phyloP scores from a whole-genome alignment of 1,284 basidiomycete species.

The Fomitopsis schrenkii region DNA sequence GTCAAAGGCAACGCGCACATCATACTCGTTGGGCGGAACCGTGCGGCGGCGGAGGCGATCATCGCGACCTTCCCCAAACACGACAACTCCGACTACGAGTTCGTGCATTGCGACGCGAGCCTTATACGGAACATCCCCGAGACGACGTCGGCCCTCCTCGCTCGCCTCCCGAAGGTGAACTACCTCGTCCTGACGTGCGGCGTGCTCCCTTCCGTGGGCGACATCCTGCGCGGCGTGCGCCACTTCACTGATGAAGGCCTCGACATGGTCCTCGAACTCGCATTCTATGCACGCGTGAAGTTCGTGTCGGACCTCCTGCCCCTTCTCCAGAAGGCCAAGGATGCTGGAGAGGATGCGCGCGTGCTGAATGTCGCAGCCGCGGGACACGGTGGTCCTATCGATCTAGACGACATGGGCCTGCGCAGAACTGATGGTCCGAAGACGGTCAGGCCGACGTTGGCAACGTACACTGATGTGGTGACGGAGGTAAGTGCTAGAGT shows the following conservation, averaged over 20 bases:
- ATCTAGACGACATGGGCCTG: constrained; percentile 31
- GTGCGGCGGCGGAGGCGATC: constrained; percentile 30
- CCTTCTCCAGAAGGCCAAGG: constrained; percentile 18
- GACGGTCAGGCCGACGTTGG: constrained; percentile 18
- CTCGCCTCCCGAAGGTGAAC: constrained; percentile 29
- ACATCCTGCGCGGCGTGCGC: constrained; percentile 24
- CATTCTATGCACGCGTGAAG: constrained; percentile 28
- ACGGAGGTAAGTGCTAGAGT: constrained; percentile 25
- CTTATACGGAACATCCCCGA: constrained; percentile 30
- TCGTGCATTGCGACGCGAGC: constrained; percentile 33
- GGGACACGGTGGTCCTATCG: constrained; percentile 18
- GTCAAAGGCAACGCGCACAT: constrained; percentile 18
- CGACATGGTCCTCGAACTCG: constrained; percentile 21
- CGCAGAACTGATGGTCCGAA: constrained; percentile 25
- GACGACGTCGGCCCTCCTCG: constrained; percentile 21
- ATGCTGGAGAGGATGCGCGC: constrained; percentile 15
- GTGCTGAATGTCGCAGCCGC: constrained; percentile 20
- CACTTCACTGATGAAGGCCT: constrained; percentile 18
- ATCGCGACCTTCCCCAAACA: constrained; percentile 30
- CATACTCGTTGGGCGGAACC: constrained; percentile 33
- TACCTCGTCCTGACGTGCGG: constrained; percentile 27
- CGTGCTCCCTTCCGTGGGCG: constrained; percentile 24
- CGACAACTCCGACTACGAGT: constrained; percentile 27
- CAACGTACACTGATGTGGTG: constrained; percentile 31
- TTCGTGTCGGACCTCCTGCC: constrained; percentile 25